A percentile compares a stretch with the other conserved stretches of the same genome.
phyloP scores from a whole-genome alignment of 768 basidiomycete species.

The Gelatoporia subvermispora region DNA sequence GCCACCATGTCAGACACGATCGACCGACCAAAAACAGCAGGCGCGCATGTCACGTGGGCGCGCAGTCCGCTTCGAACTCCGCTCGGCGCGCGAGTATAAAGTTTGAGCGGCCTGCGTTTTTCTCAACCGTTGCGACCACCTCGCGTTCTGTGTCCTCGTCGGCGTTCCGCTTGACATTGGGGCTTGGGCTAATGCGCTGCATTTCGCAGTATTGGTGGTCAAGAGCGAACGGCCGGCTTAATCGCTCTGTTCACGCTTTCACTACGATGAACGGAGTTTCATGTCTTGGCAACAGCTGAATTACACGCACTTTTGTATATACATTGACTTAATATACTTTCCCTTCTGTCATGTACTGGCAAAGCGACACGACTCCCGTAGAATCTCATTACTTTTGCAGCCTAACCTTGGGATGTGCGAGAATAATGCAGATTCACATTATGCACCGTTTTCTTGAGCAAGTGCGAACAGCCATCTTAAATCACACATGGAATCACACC shows the following conservation, averaged over 20 bases:
- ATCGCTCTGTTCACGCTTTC: conserved; percentile 75
- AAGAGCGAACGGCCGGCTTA: conserved; percentile 62
- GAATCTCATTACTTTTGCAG: no score
- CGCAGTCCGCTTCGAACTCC: conserved; percentile 26
- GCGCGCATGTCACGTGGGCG: conserved; percentile 11
- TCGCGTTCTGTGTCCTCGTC: conserved; percentile 43
- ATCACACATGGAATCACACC: no score
- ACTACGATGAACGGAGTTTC: conserved; percentile 79
- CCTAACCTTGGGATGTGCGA: no score
- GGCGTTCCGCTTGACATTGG: conserved; percentile 60
- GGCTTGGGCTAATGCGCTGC: conserved; percentile 36
- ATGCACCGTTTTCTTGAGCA: no score
- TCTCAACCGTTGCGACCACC: conserved; percentile 38
- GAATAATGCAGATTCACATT: no score
- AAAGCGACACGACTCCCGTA: no score
- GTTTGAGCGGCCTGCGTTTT: conserved; percentile 11
- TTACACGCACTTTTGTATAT: background rate
- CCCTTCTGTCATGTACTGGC: no score
- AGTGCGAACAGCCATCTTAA: no score
- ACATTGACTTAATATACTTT: no score
- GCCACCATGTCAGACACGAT: background rate
- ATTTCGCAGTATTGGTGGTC: conserved; percentile 34
- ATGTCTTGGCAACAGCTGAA: conserved; percentile 72
- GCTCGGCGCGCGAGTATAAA: conserved; percentile 14
- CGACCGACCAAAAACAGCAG: background rate